phyloP scores from a whole-genome alignment of 106 monocot genomes.

The Narthecium ossifragum region DNA sequence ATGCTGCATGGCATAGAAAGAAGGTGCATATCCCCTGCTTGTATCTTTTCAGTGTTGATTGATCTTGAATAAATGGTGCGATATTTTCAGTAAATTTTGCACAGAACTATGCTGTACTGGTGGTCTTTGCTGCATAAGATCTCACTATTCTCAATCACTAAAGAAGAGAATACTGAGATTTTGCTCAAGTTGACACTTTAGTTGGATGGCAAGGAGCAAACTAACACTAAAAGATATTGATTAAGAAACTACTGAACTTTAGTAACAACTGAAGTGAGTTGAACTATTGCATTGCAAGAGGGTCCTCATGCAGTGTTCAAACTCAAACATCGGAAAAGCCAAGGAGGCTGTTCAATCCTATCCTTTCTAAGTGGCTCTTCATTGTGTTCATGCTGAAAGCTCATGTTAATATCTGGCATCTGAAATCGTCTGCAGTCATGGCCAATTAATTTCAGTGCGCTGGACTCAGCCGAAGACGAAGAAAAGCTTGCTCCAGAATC shows the following conservation, averaged over 20 bases:
- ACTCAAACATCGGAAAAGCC: conserved; percentile 57
- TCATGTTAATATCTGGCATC: conserved; percentile 9
- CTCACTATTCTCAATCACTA: conserved; percentile 17
- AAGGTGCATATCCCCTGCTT: no score
- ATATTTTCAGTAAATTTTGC: no score
- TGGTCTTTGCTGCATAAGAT: conserved; percentile 64
- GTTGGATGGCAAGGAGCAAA: neutral
- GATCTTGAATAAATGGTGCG: conserved; percentile 58
- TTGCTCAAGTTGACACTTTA: neutral
- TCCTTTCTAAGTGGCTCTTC: conserved; percentile 19
- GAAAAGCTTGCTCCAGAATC: conserved; percentile 16
- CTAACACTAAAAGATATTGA: neutral
- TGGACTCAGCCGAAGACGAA: neutral
- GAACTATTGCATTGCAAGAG: neutral
- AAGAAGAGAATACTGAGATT: neutral
- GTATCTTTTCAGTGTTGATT: conserved; percentile 84
- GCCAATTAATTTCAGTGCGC: neutral
- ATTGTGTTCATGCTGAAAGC: conserved; percentile 15
- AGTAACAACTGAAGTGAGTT: neutral
- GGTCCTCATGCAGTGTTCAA: conserved; percentile 45
- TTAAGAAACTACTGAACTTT: neutral
- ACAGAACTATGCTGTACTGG: no score
- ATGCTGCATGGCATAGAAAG: conserved; percentile 71
- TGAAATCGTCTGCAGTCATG: neutral
- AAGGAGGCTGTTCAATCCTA: conserved; percentile 35